Conservation (phyloP, 352 stramenopile species). For the Pythium angustatum region DNA sequence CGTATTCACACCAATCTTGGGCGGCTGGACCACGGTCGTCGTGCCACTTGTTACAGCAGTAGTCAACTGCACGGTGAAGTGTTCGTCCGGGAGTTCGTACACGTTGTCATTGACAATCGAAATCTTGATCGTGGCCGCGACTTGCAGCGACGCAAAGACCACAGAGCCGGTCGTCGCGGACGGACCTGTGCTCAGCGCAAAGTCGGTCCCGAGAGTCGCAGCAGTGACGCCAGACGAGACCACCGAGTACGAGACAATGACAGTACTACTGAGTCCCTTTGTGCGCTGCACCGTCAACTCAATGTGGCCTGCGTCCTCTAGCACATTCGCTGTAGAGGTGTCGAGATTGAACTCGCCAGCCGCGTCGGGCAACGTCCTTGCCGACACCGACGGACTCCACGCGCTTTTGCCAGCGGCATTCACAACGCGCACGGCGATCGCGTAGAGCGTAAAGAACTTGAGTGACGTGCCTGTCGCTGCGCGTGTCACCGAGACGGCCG, state of each 20-base stretch:
- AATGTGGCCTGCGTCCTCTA: constrained; percentile 45
- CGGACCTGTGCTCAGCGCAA: constrained; percentile 26
- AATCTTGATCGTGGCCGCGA: constrained; percentile 32
- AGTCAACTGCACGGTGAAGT: constrained; percentile 43
- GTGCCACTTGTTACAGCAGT: constrained; percentile 5
- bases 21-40: not conserved
- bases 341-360: constrained; percentile 58
- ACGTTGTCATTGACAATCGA: constrained; percentile 47
- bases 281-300: constrained; percentile 37
- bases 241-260: constrained; percentile 37
- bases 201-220: constrained; percentile 43
- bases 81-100: constrained; percentile 42
- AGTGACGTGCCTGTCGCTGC: constrained; percentile 28
- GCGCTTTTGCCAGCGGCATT: constrained; percentile 35
- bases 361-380: constrained; percentile 46
- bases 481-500: constrained; percentile 5
- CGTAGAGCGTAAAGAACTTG: constrained; percentile 40
- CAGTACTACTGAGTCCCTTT: constrained; percentile 45
- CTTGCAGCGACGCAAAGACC: constrained; percentile 38
- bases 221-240: not conserved
- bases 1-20: constrained; percentile 42
- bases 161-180: constrained; percentile 29
- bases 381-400: constrained; percentile 35
- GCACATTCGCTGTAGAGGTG: constrained; percentile 23
- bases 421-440: constrained; percentile 35